Conservation (phyloP, 225 moss, liverwort and hornwort genomes). For the Asterella californica region DNA sequence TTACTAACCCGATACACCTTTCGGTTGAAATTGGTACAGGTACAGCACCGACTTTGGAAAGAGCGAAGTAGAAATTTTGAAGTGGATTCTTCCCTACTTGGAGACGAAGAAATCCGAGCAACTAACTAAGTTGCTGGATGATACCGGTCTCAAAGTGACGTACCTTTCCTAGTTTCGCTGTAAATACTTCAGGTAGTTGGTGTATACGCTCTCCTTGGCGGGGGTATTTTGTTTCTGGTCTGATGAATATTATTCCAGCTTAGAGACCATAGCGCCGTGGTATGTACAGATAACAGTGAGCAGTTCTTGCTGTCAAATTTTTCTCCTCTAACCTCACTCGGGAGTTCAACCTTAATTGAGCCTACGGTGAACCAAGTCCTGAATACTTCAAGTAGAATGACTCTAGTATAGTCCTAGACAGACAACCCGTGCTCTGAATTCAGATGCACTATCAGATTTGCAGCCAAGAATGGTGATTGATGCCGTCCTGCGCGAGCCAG, state of each 20-base stretch:
- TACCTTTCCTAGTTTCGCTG: slow-evolving; percentile 24
- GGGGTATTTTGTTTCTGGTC: slow-evolving; percentile 22
- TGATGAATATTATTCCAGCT: slow-evolving; percentile 11
- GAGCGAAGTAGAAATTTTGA: slow-evolving; percentile 22
- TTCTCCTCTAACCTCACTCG: slow-evolving; percentile 10
- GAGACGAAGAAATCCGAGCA: slow-evolving; percentile 30
- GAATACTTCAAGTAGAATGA: slow-evolving; percentile 7
- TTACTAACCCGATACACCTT: background rate
- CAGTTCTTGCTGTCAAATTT: slow-evolving; percentile 20
- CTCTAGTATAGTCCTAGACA: slow-evolving; percentile 16
- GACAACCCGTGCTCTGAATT: slow-evolving; percentile 17
- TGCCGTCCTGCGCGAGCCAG: slow-evolving; percentile 9
- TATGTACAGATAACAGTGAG: slow-evolving; percentile 23
- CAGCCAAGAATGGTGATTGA: slow-evolving; percentile 17
- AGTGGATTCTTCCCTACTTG: slow-evolving; percentile 31
- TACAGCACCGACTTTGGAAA: slow-evolving; percentile 31
- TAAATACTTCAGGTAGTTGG: slow-evolving; percentile 22
- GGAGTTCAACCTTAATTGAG: slow-evolving; percentile 21
- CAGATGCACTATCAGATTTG: slow-evolving; percentile 12
- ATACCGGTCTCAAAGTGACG: slow-evolving; percentile 20
- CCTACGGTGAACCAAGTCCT: slow-evolving; percentile 11
- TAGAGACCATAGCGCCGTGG: slow-evolving; percentile 12
- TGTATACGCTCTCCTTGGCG: slow-evolving; percentile 15
- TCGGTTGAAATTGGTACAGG: slow-evolving; percentile 7
- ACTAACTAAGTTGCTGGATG: slow-evolving; percentile 25